phyloP scores from a whole-genome alignment of 306 rosid species.

The Ammopiptanthus mongolicus region DNA sequence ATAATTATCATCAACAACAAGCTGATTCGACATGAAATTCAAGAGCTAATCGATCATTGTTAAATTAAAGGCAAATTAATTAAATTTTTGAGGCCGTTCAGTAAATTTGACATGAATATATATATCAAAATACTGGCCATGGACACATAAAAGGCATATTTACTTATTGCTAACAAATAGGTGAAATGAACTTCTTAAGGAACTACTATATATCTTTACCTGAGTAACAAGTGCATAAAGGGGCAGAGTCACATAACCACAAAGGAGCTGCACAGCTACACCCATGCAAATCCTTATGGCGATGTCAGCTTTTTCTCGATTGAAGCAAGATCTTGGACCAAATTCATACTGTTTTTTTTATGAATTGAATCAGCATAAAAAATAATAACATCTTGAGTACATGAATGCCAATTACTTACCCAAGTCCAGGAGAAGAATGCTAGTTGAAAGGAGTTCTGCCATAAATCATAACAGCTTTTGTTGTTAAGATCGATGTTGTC shows the following conservation, averaged over 20 bases:
- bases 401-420: slow-evolving; percentile 39
- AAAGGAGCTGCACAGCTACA: slow-evolving; percentile 54
- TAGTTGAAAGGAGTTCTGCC: slow-evolving; percentile 69
- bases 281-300: slow-evolving; percentile 55
- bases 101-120: neutral
- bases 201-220: slow-evolving; percentile 23
- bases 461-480: neutral
- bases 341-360: slow-evolving; percentile 50
- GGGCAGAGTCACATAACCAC: slow-evolving; percentile 70
- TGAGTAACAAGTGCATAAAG: slow-evolving; percentile 68
- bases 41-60: neutral
- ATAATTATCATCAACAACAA: neutral
- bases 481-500: neutral
- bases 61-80: neutral
- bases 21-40: neutral
- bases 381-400: neutral
- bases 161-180: neutral
- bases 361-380: slow-evolving; percentile 21
- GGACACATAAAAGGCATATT: neutral
- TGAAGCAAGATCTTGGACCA: slow-evolving; percentile 68
- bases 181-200: neutral
- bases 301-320: slow-evolving; percentile 31
- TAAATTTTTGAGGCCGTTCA: neutral
- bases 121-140: neutral
- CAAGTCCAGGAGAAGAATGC: slow-evolving; percentile 76